phyloP scores from a whole-genome alignment of 805 yeast species.

The Metschnikowia aberdeeniae region DNA sequence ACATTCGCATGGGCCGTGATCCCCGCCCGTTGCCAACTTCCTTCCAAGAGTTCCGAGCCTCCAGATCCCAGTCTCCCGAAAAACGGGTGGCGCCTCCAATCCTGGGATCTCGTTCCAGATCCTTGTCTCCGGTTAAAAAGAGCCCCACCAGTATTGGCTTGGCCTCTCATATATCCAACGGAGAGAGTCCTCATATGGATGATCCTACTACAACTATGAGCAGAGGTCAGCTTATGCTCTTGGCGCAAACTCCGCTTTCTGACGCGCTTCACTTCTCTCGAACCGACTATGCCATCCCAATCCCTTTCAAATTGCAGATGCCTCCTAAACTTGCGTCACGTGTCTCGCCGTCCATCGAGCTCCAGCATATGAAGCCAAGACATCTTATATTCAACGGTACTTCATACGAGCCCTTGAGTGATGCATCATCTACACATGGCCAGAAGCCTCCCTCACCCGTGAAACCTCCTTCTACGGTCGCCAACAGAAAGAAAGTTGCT shows the following conservation, averaged over 20 bases:
- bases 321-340: conserved; percentile 35
- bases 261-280: conserved; percentile 32
- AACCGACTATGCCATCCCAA: conserved; percentile 34
- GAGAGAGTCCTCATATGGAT: conserved; percentile 17
- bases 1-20: not conserved
- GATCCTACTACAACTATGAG: conserved; percentile 22
- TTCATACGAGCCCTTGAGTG: conserved; percentile 33
- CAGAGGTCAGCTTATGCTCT: conserved; percentile 22
- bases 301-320: conserved; percentile 38
- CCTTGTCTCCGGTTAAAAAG: conserved; percentile 32
- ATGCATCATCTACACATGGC: not conserved
- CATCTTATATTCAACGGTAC: conserved; percentile 32
- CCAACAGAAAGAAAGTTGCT: conserved; percentile 25
- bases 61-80: conserved; percentile 1
- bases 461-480: conserved; percentile 27
- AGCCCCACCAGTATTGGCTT: conserved; percentile 23
- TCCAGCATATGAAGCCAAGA: conserved; percentile 5
- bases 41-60: not conserved
- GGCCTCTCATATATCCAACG: conserved; percentile 16
- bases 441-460: conserved; percentile 5
- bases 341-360: conserved; percentile 11
- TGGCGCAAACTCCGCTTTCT: conserved; percentile 35
- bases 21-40: conserved; percentile 1
- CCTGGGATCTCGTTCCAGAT: conserved; percentile 27
- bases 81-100: not conserved